Evolutionary conservation across 331 rosid species (phyloP).

Genomic region (Acacia concinna): DNA sequence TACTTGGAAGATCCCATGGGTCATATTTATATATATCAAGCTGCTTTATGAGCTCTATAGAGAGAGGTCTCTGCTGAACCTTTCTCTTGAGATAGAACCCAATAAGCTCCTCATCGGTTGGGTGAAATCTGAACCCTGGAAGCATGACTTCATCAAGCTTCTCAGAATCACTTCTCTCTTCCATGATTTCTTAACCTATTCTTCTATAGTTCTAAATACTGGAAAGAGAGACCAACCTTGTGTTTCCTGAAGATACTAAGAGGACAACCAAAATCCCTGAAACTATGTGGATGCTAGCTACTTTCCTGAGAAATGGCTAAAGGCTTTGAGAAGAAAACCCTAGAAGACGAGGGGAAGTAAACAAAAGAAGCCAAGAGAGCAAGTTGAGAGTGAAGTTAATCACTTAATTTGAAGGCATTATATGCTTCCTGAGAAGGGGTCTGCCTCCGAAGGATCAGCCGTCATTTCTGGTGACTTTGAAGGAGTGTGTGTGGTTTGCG

Average conservation of each 20-base stretch:
- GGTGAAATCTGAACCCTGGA: slow-evolving; percentile 96
- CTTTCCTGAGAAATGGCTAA: background rate
- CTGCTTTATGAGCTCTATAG: slow-evolving; percentile 85
- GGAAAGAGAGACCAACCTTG: background rate
- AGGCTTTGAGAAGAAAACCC: slow-evolving; percentile 28
- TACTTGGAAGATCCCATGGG: slow-evolving; percentile 99
- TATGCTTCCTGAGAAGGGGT: slow-evolving; percentile 72
- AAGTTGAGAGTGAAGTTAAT: slow-evolving; percentile 37
- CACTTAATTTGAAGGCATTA: slow-evolving; percentile 65
- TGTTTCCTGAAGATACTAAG: background rate
- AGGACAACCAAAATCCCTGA: background rate
- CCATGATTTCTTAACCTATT: slow-evolving; percentile 45
- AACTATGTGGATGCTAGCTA: background rate
- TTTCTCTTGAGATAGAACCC: slow-evolving; percentile 88
- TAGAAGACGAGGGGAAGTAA: slow-evolving; percentile 23
- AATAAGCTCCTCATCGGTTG: slow-evolving; percentile 96
- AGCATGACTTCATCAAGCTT: slow-evolving; percentile 77
- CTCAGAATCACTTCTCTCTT: slow-evolving; percentile 56
- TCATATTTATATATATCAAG: slow-evolving; percentile 91
- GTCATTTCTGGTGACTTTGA: slow-evolving; percentile 61
- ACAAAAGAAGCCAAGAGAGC: slow-evolving; percentile 3
- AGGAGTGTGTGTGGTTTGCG: slow-evolving; percentile 48
- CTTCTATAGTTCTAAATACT: background rate
- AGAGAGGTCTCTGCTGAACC: slow-evolving; percentile 72
- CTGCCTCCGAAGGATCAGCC: slow-evolving; percentile 77